Percentiles rank a stretch among this genome's conserved stretches.
Conservation (phyloP, 345 rosid species). For the Eutrema japonicum region DNA sequence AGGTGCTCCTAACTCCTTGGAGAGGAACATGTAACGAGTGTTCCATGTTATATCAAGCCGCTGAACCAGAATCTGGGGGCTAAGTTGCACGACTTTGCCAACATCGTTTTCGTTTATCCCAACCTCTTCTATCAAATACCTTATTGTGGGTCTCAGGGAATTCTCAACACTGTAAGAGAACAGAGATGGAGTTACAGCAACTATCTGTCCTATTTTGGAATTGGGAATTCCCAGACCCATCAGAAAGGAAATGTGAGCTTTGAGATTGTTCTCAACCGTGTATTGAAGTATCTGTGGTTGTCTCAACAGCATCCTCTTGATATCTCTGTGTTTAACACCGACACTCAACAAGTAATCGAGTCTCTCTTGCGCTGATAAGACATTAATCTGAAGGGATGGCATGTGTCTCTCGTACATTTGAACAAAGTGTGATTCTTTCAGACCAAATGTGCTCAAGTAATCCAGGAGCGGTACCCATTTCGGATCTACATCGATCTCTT, state of each 20-base stretch:
- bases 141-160: slow-evolving; percentile 85
- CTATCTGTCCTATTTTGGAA: slow-evolving; percentile 86
- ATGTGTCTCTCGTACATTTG: slow-evolving; percentile 91
- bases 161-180: slow-evolving; percentile 90
- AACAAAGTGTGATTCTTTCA: slow-evolving; percentile 81
- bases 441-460: slow-evolving; percentile 76
- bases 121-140: slow-evolving; percentile 96
- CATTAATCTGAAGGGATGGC: slow-evolving; percentile 81
- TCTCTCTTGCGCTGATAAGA: slow-evolving; percentile 80
- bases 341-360: slow-evolving; percentile 82
- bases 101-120: slow-evolving; percentile 76
- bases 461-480: slow-evolving; percentile 92
- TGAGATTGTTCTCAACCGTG: slow-evolving; percentile 84
- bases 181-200: slow-evolving; percentile 73
- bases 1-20: slow-evolving; percentile 91
- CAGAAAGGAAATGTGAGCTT: slow-evolving; percentile 78
- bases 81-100: slow-evolving; percentile 89
- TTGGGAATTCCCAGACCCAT: slow-evolving; percentile 75
- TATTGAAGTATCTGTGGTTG: slow-evolving; percentile 93
- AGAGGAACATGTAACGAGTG: slow-evolving; percentile 82
- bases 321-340: slow-evolving; percentile 88
- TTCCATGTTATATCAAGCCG: slow-evolving; percentile 94
- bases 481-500: slow-evolving; percentile 72
- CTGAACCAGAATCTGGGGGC: slow-evolving; percentile 96
- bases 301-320: slow-evolving; percentile 82